These are phyloP conservation scores for Dujonia santamariae DNA, from an alignment of 1,139 yeast species.

Conservation along the genomic window DNA sequence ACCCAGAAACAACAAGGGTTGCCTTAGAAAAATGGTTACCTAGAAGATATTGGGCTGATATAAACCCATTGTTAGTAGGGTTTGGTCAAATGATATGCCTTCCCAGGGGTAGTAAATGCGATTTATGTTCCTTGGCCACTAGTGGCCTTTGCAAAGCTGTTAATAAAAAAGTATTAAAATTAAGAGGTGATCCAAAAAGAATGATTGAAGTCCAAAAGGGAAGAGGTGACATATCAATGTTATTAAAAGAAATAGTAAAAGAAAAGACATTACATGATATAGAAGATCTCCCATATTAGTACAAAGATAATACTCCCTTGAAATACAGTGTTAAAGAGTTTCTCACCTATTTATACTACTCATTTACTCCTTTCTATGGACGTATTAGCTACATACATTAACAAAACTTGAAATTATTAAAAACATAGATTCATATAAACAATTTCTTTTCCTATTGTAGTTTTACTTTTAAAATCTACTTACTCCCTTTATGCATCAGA, in stretches of 20 bases:
- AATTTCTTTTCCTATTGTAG: background rate
- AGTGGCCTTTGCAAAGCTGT: conserved; percentile 52
- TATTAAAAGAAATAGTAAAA: conserved; percentile 22
- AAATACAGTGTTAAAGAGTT: no score
- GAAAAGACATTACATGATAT: no score
- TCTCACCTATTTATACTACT: no score
- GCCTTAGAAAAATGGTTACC: conserved; percentile 78
- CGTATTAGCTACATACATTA: no score
- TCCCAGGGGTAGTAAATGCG: conserved; percentile 72
- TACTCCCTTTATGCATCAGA: background rate
- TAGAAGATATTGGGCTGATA: conserved; percentile 68
- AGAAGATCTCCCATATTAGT: no score
- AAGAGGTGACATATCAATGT: conserved; percentile 34
- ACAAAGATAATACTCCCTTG: no score
- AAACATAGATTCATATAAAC: background rate
- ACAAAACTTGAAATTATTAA: background rate
- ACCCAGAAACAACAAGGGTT: conserved; percentile 74
- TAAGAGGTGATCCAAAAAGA: conserved; percentile 29
- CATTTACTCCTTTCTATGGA: no score
- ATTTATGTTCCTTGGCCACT: conserved; percentile 58
- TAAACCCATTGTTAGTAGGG: conserved; percentile 85
- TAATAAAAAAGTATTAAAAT: conserved; percentile 39
- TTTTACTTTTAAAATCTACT: background rate
- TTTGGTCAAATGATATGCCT: conserved; percentile 89
- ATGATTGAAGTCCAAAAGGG: conserved; percentile 28